Evolutionary conservation across 176 grass and related monocot species (phyloP).

Genomic region (Echinochloa phyllopogon): DNA sequence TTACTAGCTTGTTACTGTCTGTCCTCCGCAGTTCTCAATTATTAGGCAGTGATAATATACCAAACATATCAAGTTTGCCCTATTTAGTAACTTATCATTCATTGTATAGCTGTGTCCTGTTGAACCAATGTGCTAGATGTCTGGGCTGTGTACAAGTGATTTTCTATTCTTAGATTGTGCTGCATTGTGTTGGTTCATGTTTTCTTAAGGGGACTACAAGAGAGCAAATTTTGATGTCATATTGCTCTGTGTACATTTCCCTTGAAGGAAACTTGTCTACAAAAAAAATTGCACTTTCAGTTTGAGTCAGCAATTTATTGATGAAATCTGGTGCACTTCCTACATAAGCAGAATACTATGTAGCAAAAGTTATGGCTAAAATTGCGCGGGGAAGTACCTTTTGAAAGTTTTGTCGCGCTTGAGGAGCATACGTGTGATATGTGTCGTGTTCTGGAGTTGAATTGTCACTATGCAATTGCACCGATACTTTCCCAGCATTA

Average conservation of each 20-base stretch:
- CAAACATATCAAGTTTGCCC: not conserved
- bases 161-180: not conserved
- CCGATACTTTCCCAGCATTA: not conserved
- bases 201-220: not conserved
- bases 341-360: not conserved
- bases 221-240: not conserved
- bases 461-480: not conserved
- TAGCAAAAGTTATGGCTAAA: not conserved
- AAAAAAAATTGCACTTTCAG: slow-evolving; percentile 16
- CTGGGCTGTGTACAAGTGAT: not conserved
- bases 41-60: slow-evolving; percentile 9
- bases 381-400: not conserved
- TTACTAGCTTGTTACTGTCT: not conserved
- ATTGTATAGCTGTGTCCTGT: not conserved
- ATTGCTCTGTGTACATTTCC: not conserved
- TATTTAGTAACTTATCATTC: slow-evolving; percentile 17
- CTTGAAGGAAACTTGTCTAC: slow-evolving; percentile 7
- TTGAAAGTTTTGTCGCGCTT: not conserved
- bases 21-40: not conserved
- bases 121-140: not conserved
- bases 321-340: not conserved
- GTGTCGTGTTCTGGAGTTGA: slow-evolving; percentile 5
- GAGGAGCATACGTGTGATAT: not conserved
- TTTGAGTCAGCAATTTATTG: not conserved
- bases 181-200: not conserved